Evolutionary conservation across 164 flowering plant genomes (phyloP).

Genomic region (Magnolia officinalis): DNA sequence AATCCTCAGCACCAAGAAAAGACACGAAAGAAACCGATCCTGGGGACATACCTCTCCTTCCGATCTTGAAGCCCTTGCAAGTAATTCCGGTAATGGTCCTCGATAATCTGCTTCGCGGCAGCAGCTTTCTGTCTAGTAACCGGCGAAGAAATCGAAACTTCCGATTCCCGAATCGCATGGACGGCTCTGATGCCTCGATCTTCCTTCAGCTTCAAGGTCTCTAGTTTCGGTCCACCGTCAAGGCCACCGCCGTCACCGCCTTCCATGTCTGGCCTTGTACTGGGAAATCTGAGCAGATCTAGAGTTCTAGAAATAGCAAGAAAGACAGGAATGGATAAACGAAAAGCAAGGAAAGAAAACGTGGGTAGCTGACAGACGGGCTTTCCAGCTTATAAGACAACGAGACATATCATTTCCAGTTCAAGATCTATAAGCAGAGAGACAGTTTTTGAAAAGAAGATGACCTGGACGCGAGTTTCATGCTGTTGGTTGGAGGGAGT

Average conservation of each 20-base stretch:
- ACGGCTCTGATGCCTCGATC: conserved; percentile 35
- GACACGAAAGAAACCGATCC: background rate
- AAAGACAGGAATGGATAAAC: background rate
- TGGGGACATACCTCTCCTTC: conserved; percentile 52
- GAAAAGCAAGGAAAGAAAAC: background rate
- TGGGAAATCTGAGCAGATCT: background rate
- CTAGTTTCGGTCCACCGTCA: conserved; percentile 38
- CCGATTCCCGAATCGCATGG: conserved; percentile 26
- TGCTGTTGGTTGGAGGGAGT: background rate
- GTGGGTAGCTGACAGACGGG: background rate
- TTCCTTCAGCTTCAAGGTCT: conserved; percentile 37
- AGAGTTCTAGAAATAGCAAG: background rate
- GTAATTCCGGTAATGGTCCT: conserved; percentile 86
- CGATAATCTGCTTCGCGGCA: conserved; percentile 85
- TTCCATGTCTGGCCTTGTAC: conserved; percentile 32
- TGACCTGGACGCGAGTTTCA: background rate
- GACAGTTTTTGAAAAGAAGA: background rate
- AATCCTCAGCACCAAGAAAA: background rate
- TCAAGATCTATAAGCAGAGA: background rate
- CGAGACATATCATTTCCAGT: conserved; percentile 2
- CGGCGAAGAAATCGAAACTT: conserved; percentile 71
- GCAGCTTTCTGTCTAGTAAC: conserved; percentile 89
- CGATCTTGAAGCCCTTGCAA: conserved; percentile 83
- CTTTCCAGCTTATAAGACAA: conserved; percentile 2
- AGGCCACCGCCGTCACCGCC: conserved; percentile 42